phyloP scores from a whole-genome alignment of 768 basidiomycete species.

The Boletus coccyginus region DNA sequence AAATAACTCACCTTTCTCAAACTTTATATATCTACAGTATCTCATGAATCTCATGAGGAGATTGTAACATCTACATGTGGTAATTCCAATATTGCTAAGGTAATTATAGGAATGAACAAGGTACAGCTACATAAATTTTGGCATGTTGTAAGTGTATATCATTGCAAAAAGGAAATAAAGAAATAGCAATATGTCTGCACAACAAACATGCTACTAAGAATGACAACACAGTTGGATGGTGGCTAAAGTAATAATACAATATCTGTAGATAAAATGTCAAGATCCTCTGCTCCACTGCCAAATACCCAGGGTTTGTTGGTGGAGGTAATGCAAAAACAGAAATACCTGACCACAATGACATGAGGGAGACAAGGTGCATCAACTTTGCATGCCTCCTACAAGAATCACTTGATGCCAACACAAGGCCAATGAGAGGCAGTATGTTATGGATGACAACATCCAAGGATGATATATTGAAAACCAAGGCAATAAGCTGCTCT shows the following conservation, averaged over 20 bases:
- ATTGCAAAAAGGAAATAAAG: too few species aligned
- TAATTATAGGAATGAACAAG: too few species aligned
- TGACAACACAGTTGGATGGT: background rate
- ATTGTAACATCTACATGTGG: too few species aligned
- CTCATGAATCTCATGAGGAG: background rate
- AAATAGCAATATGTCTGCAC: background rate
- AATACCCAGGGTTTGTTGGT: background rate
- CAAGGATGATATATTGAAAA: too few species aligned
- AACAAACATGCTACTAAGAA: background rate
- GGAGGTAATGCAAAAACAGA: background rate
- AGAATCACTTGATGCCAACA: background rate
- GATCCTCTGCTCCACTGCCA: background rate
- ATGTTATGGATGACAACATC: background rate
- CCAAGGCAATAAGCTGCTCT: background rate
- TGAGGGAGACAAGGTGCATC: background rate
- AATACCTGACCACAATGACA: background rate
- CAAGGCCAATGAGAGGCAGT: background rate
- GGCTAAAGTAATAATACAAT: background rate
- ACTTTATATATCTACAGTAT: background rate
- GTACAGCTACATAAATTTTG: too few species aligned
- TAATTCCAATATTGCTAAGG: too few species aligned
- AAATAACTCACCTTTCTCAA: background rate
- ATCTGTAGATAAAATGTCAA: background rate
- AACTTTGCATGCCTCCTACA: background rate
- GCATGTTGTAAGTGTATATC: too few species aligned